Base-by-base conservation (phyloP, 495 filamentous ascomycete genomes). In the Lentithecium fluviatile region DNA sequence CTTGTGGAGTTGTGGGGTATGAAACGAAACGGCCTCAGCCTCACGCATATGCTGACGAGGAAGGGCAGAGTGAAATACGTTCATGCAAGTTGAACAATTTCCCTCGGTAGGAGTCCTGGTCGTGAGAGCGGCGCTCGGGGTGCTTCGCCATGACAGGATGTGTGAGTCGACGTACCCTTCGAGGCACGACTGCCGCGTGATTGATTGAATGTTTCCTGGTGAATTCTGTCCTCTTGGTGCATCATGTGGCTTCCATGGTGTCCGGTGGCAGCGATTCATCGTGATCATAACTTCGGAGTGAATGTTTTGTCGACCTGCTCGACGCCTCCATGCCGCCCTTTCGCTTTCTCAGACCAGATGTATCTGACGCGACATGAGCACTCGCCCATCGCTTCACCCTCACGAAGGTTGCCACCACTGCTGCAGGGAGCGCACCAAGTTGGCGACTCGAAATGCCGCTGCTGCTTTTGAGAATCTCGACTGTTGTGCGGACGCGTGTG, bases 381-480 rank as follows among this genome's bases (percentile, higher is more conserved):
- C 84, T 71, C 45, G 88, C 82, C 91, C 91, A 96, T 56, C 87
- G 81, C 54, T 79, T 78, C 47, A 95, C 90, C 54, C 76, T 80
- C 67, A 77, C 75, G 37, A 85, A 80, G 74, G 90, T 94, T 43
- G 76, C 75, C 29, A 34, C 45, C 11, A 65, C n/a, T 1, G 40
- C 59, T 13, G 37, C 25, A 12, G 62, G 62, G 5, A 60, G n/a
- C 0, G 13, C 42, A 37, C 32, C 34, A 5, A 56, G 29, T 8
- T 29, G 50, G 83, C 68, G 68, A 81, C 82, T 50, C 73, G 78
- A 71, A 85, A 77, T 6, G 56, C 68, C 12, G 38, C 61, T 29
- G 17, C 68, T 69, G 45, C 79, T 74, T 62, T 85, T 81, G 17
- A 96, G 76, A 32, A 96, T 73, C 62, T 89, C 79, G 13, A 94